These are phyloP conservation scores for Wickerhamomyces sp. DNA, from an alignment of 1,139 yeast genomes.

Conservation along the genomic window DNA sequence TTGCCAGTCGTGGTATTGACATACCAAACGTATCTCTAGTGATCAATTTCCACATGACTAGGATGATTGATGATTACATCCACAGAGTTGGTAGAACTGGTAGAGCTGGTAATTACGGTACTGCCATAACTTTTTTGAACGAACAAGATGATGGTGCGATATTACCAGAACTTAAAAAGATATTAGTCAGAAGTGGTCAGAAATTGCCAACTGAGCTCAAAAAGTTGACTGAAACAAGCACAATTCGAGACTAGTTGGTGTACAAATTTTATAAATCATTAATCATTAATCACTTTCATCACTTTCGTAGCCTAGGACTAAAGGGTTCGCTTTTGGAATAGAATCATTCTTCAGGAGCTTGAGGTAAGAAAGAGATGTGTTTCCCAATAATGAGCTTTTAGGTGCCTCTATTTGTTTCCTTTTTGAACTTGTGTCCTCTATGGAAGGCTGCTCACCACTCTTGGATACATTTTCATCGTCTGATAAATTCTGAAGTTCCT, in stretches of 20 bases:
- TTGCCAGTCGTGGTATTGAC: constrained; percentile 96
- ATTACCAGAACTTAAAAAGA: constrained; percentile 17
- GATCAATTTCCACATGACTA: constrained; percentile 79
- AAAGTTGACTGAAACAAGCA: constrained; percentile 7
- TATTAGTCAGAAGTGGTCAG: constrained; percentile 17
- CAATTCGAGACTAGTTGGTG: too few relatives aligned
- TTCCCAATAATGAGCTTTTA: neutral
- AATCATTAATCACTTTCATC: constrained; percentile 11
- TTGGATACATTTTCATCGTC: too few relatives aligned
- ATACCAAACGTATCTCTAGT: constrained; percentile 82
- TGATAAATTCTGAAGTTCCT: too few relatives aligned
- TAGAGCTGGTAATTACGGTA: constrained; percentile 81
- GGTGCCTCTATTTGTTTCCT: constrained; percentile 7
- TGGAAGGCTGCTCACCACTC: too few relatives aligned
- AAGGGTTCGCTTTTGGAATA: neutral
- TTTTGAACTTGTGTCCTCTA: constrained; percentile 2
- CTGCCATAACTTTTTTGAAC: constrained; percentile 64
- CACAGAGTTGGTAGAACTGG: constrained; percentile 97
- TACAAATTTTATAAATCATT: too few relatives aligned
- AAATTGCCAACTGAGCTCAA: constrained; percentile 18
- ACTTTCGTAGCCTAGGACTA: constrained; percentile 3
- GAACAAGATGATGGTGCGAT: constrained; percentile 45
- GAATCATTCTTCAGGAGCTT: constrained; percentile 3
- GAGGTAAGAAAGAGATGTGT: constrained; percentile 4
- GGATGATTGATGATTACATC: constrained; percentile 72